These are phyloP conservation scores for Leccinellum luteum DNA, from an alignment of 768 basidiomycete species.

Conservation along the genomic window DNA sequence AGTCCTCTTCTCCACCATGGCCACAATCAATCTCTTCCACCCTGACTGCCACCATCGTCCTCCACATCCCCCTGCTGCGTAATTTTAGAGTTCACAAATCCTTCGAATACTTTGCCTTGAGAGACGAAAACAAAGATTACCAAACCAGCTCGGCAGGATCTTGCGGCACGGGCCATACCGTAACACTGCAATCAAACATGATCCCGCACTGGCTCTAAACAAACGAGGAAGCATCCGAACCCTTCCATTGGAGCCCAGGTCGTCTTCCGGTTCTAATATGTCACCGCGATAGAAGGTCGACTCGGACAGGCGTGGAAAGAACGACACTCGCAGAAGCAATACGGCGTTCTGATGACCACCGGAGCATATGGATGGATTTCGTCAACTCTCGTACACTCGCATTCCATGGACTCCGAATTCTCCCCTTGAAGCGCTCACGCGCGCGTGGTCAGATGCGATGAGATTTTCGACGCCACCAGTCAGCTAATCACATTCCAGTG, in stretches of 20 bases:
- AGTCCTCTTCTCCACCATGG: not conserved
- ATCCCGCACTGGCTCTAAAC: not conserved
- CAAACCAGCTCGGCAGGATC: not conserved
- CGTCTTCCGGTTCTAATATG: not conserved
- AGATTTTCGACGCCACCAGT: not conserved
- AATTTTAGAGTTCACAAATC: not conserved
- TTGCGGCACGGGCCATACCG: not conserved
- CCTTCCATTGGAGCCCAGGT: not conserved
- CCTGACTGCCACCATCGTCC: not conserved
- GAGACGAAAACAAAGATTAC: not conserved
- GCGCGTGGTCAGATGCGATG: not conserved
- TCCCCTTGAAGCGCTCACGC: not conserved
- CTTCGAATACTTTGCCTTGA: not conserved
- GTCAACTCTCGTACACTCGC: not conserved
- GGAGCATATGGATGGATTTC: not conserved
- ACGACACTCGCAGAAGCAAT: not conserved
- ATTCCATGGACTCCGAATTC: not conserved
- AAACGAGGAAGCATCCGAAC: not conserved
- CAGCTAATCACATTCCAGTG: not conserved
- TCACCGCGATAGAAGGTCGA: not conserved
- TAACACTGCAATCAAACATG: conserved; percentile 17
- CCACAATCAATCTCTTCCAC: not conserved
- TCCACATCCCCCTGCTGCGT: not conserved
- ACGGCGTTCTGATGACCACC: not conserved
- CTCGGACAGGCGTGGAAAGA: not conserved